Evolutionary conservation across 1,284 basidiomycete genomes (phyloP).

Genomic region (Thecaphora thlaspeos): DNA sequence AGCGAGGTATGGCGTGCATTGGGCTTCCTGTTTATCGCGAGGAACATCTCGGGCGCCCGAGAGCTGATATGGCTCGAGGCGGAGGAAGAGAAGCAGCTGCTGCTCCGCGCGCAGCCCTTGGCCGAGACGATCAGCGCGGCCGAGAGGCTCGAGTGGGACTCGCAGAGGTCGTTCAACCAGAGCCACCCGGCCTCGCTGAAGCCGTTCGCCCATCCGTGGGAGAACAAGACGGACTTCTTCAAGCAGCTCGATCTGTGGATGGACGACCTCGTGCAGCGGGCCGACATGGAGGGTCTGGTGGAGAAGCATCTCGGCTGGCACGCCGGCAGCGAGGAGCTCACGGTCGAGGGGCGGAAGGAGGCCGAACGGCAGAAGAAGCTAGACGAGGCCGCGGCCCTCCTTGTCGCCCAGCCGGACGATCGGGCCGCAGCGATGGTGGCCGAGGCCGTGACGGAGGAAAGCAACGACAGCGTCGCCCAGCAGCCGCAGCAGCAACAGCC

Average conservation of each 20-base stretch:
- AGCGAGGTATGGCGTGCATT: slow-evolving; percentile 21
- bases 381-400: slow-evolving; percentile 10
- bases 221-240: slow-evolving; percentile 27
- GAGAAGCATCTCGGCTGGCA: slow-evolving; percentile 35
- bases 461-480: neutral
- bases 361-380: slow-evolving; percentile 34
- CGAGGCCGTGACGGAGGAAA: neutral
- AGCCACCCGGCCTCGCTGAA: slow-evolving; percentile 20
- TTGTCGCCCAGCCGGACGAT: slow-evolving; percentile 2
- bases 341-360: slow-evolving; percentile 34
- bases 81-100: slow-evolving; percentile 31
- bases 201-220: slow-evolving; percentile 37
- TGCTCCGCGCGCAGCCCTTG: slow-evolving; percentile 8
- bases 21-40: slow-evolving; percentile 14
- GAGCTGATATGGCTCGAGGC: slow-evolving; percentile 45
- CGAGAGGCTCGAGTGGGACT: slow-evolving; percentile 5
- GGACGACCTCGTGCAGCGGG: slow-evolving; percentile 10
- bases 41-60: slow-evolving; percentile 15
- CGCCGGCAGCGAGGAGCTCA: slow-evolving; percentile 30
- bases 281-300: slow-evolving; percentile 25
- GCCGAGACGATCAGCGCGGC: slow-evolving; percentile 6
- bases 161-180: slow-evolving; percentile 12
- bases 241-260: slow-evolving; percentile 27
- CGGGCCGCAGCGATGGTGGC: neutral
- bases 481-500: neutral